phyloP scores from a whole-genome alignment of 2,329 filamentous ascomycete genomes.

The Dactylellina haptotyla region DNA sequence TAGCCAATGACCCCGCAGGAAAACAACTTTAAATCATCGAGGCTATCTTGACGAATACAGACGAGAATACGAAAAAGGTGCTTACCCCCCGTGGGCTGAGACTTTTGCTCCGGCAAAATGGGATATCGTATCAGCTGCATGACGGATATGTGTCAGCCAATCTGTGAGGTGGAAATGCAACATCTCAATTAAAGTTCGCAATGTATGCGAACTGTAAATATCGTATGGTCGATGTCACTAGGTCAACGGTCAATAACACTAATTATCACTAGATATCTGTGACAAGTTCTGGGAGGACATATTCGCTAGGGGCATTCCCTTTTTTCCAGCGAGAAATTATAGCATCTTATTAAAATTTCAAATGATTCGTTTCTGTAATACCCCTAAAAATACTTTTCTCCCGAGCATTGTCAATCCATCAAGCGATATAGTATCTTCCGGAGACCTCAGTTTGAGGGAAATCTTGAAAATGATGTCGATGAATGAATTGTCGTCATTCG shows the following conservation, averaged over 20 bases:
- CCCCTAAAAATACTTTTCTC: not conserved
- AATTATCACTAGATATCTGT: not conserved
- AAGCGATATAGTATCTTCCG: not conserved
- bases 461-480: not conserved
- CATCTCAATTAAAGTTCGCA: no score
- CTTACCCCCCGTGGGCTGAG: no score
- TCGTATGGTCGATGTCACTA: no score
- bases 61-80: no score
- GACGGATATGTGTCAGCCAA: no score
- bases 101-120: no score
- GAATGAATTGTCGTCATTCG: conserved; percentile 7
- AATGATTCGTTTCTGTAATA: not conserved
- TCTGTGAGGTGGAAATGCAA: no score
- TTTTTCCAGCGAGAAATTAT: not conserved
- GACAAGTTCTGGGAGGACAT: conserved; percentile 17
- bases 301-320: conserved; percentile 1
- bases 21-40: no score
- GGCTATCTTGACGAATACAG: no score
- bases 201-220: no score
- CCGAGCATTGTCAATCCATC: conserved; percentile 18
- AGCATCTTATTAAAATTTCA: not conserved
- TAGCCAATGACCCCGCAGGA: no score
- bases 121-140: no score
- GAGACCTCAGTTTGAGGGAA: not conserved
- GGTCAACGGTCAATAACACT: not conserved